phyloP scores from a whole-genome alignment of 2,329 filamentous ascomycete species.

The Claviceps monticola region DNA sequence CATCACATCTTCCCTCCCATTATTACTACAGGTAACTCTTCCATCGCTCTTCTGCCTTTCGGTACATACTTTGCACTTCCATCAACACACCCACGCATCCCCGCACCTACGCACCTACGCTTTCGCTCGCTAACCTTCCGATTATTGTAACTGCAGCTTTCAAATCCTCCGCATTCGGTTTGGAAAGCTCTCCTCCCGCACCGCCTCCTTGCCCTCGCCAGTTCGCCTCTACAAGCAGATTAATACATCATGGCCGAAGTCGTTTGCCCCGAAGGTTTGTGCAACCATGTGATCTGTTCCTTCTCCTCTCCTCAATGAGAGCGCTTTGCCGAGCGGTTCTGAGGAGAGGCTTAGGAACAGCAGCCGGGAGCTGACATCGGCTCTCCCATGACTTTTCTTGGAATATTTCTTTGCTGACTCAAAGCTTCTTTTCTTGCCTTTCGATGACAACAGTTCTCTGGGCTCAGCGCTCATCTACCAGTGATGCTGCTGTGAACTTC shows the following conservation, averaged over 20 bases:
- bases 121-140: not conserved
- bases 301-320: too few relatives aligned
- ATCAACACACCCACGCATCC: too few relatives aligned
- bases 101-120: too few relatives aligned
- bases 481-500: constrained; percentile 78
- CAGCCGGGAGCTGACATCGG: not conserved
- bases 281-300: not conserved
- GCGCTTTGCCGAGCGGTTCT: too few relatives aligned
- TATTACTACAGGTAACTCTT: not conserved
- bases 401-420: not conserved
- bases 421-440: not conserved
- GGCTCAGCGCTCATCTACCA: constrained; percentile 84
- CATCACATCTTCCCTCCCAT: not conserved
- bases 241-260: constrained; percentile 14
- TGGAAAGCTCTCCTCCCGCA: not conserved
- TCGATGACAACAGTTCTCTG: constrained; percentile 58
- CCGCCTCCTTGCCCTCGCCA: constrained; percentile 2
- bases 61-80: not conserved
- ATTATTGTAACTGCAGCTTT: not conserved
- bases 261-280: constrained; percentile 25
- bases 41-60: not conserved
- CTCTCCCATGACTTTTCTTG: not conserved
- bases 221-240: not conserved
- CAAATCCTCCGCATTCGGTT: not conserved
- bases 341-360: not conserved